Conservation (phyloP, 306 rosid species). For the Mucuna pruriens region DNA sequence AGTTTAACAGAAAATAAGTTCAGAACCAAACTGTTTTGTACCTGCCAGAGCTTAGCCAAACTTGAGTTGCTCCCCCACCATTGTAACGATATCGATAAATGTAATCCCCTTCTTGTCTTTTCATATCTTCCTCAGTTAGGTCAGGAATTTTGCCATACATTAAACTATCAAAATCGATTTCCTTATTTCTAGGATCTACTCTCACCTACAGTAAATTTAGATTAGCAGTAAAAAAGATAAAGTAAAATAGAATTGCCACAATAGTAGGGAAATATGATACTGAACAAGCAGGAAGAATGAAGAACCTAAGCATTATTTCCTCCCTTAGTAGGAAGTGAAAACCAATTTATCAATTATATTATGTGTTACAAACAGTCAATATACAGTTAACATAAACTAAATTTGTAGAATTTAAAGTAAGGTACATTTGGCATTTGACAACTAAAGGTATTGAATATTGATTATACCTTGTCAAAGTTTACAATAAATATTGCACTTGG, state of each 20-base stretch:
- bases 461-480: conserved; percentile 91
- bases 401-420: conserved; percentile 10
- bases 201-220: conserved; percentile 64
- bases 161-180: conserved; percentile 66
- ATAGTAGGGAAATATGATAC: conserved; percentile 15
- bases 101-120: conserved; percentile 86
- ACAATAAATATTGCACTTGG: conserved; percentile 83
- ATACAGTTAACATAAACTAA: conserved; percentile 8
- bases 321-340: not conserved
- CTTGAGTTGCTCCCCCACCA: conserved; percentile 98
- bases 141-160: conserved; percentile 72
- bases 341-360: conserved; percentile 1
- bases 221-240: not conserved
- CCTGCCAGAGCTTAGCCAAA: conserved; percentile 98
- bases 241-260: conserved; percentile 5
- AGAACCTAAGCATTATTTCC: conserved; percentile 27
- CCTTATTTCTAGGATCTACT: conserved; percentile 90
- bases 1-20: conserved; percentile 31
- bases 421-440: conserved; percentile 11
- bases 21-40: conserved; percentile 31
- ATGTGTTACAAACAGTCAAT: not conserved
- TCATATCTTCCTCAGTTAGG: conserved; percentile 81
- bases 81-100: conserved; percentile 89
- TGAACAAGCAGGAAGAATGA: conserved; percentile 31
- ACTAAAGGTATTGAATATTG: conserved; percentile 19